A percentile compares a stretch with the other conserved stretches of the same genome.
Evolutionary conservation across 257 asterid species (phyloP).

Genomic region (Scutellaria barbata): DNA sequence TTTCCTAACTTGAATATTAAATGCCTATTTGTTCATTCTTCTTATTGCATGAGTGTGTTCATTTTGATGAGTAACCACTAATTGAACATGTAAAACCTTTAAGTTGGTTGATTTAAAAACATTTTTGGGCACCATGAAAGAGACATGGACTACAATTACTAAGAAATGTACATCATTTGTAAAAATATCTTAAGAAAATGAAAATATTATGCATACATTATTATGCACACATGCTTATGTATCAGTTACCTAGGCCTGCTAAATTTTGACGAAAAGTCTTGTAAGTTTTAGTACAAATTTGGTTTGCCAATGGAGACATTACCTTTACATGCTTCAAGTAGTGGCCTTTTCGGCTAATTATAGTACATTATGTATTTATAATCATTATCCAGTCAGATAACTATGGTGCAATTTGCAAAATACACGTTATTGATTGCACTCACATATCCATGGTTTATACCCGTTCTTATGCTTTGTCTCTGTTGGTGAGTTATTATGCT

Average conservation of each 20-base stretch:
- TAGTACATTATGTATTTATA: background rate
- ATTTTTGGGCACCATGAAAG: background rate
- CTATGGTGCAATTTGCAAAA: background rate
- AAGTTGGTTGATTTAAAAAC: background rate
- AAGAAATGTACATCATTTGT: background rate
- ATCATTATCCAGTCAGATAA: background rate
- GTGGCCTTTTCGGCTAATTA: constrained; percentile 1
- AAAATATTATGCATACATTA: background rate
- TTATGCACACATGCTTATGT: background rate
- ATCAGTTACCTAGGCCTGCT: background rate
- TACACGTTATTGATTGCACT: constrained; percentile 3
- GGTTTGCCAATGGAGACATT: background rate
- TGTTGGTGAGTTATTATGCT: background rate
- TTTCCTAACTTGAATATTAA: constrained; percentile 21
- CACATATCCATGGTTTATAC: background rate
- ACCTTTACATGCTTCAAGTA: background rate
- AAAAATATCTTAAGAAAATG: background rate
- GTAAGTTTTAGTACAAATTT: background rate
- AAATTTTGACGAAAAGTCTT: constrained; percentile 8
- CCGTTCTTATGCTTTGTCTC: background rate
- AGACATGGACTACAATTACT: background rate
- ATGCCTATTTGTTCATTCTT: constrained; percentile 3
- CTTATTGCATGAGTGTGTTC: background rate
- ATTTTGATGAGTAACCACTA: constrained; percentile 6
- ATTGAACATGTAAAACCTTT: background rate